A percentile compares a stretch with the other conserved stretches of the same genome.
These are phyloP conservation scores for Cryphonectria naterciae DNA, from an alignment of 2,329 filamentous ascomycete species.

Conservation along the genomic window DNA sequence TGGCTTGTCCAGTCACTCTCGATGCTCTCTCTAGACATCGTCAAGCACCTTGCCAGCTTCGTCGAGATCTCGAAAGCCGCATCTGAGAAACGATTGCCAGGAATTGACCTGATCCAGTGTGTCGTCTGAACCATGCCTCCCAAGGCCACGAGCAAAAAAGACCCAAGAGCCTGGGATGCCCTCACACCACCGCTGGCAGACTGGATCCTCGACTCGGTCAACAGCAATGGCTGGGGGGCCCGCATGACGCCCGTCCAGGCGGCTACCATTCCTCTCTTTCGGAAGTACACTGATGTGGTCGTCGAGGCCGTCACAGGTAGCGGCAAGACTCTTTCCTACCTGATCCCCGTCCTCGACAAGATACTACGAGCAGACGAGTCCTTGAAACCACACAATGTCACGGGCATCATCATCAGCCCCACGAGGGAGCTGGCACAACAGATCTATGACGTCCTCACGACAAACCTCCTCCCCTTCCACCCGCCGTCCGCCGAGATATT, in stretches of 20 bases:
- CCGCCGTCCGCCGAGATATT: constrained; percentile 72
- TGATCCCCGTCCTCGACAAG: constrained; percentile 79
- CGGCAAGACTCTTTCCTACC: constrained; percentile 85
- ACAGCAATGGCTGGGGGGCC: constrained; percentile 71
- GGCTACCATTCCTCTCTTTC: constrained; percentile 84
- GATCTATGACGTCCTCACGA: constrained; percentile 80
- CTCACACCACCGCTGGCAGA: constrained; percentile 72
- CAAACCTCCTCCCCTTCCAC: constrained; percentile 77
- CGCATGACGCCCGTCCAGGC: constrained; percentile 96
- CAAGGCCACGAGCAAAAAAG: constrained; percentile 44
- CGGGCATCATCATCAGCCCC: constrained; percentile 88
- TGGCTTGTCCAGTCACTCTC: background rate
- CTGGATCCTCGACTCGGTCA: constrained; percentile 85
- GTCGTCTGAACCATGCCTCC: constrained; percentile 37
- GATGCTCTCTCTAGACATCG: background rate
- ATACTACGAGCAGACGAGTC: constrained; percentile 79
- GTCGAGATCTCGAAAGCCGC: background rate
- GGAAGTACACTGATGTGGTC: constrained; percentile 88
- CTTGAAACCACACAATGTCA: constrained; percentile 86
- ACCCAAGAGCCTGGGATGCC: constrained; percentile 65
- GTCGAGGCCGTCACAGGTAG: constrained; percentile 91
- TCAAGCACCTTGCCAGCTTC: background rate
- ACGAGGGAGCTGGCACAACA: constrained; percentile 91
- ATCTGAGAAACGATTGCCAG: background rate
- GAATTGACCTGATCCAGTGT: too few relatives aligned